Base-by-base conservation (phyloP, 768 basidiomycete species). In the Termitomyces sp. region DNA sequence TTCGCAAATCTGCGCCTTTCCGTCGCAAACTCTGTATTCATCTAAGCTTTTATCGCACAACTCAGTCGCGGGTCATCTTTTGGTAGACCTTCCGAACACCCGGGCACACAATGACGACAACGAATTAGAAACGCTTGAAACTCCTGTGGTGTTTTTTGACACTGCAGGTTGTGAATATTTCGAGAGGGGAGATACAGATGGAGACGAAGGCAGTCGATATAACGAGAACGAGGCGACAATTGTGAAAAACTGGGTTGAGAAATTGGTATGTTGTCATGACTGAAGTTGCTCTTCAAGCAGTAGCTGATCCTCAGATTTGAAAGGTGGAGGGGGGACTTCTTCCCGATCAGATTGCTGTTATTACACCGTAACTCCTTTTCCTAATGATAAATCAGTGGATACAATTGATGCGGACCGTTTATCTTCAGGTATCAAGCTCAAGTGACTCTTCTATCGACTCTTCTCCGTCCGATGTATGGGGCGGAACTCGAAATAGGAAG, bases 141-240 rank as follows among this genome's bases (percentile, higher is more conserved):
- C 81, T 0, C 91, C 93, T 0, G 83, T 98, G 2, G 85, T 95
- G 2, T 99, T 98, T 70, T 93, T 92, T 65, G 97, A 99, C 68
- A 99, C 95, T 0, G 85, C 91, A 4, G 94, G 95, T 0, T 95
- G 92, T 65, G 94, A 97, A 69, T 96, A 92, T 67, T 97, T 87
- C 66, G 97, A 98, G 69, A 77, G 92, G 16, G 68, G 85, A 0
- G 89, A 92, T 34, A 87, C 81, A 0, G 87, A 88, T 57, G 77
- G 80, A n/a, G 91, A 93, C 66, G 95, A 96, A 66, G 95, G 94
- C 0, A 95, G 93, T 62, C 81, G 88, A 61, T 89, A 85, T 64
- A 99, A 99, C 66, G 95, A 96, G 74, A 98, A 99, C 66, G 97
- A 99, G 67, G 94, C 88, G 0, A 85, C 81, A 12, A 82, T 97